phyloP scores from a whole-genome alignment of 345 rosid species.

The Populus euphratica region DNA sequence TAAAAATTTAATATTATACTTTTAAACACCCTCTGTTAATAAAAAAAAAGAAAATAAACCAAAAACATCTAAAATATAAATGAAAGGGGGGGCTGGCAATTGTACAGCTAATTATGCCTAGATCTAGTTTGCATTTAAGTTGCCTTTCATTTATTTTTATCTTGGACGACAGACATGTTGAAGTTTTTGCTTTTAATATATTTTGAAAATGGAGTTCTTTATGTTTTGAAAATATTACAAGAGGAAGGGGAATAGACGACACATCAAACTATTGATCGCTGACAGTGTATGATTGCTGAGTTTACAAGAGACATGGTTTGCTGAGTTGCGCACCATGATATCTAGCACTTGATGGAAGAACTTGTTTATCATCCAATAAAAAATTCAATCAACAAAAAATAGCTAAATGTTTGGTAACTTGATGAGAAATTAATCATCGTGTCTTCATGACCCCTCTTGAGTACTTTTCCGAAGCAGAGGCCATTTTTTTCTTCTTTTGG shows the following conservation, averaged over 20 bases:
- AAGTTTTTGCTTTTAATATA: too few relatives aligned
- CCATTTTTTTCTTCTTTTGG: neutral
- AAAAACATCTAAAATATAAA: too few relatives aligned
- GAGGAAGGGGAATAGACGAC: neutral
- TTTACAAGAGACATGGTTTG: neutral
- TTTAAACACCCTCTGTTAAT: too few relatives aligned
- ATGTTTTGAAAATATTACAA: neutral
- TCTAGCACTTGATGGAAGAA: neutral
- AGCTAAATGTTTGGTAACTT: neutral
- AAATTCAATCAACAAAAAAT: neutral
- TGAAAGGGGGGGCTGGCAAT: neutral
- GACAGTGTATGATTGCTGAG: neutral
- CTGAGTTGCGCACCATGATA: neutral
- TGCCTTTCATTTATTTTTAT: too few relatives aligned
- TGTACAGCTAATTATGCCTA: neutral
- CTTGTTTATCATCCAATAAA: neutral
- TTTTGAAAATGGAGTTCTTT: neutral
- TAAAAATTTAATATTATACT: accelerated
- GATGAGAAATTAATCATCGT: neutral
- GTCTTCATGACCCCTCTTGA: neutral
- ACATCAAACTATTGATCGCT: too few relatives aligned
- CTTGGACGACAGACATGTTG: neutral
- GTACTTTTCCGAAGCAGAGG: neutral
- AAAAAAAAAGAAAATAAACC: too few relatives aligned
- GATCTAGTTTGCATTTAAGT: neutral